These are phyloP conservation scores for Collybia mongolica DNA, from an alignment of 768 basidiomycete species.

Conservation along the genomic window DNA sequence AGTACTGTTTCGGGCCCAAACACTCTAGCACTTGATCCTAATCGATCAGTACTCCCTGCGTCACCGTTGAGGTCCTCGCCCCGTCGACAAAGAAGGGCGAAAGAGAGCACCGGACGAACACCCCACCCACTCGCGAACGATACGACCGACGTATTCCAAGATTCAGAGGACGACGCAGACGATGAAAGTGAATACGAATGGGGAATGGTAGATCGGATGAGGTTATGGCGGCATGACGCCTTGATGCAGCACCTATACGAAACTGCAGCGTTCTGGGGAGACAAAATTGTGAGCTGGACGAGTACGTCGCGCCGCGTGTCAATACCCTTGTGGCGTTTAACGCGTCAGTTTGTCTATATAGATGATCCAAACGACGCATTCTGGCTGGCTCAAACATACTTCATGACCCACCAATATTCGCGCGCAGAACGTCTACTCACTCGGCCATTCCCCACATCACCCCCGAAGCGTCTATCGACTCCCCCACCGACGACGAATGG, in stretches of 20 bases:
- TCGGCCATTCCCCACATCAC: constrained; percentile 70
- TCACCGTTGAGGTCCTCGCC: constrained; percentile 74
- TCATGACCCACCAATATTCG: constrained; percentile 93
- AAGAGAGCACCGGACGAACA: constrained; percentile 45
- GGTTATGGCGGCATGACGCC: constrained; percentile 96
- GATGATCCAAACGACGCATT: constrained; percentile 98
- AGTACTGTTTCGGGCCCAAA: constrained; percentile 56
- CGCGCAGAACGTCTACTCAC: constrained; percentile 91
- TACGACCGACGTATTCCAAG: constrained; percentile 74
- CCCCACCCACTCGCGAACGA: constrained; percentile 79
- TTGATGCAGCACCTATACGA: constrained; percentile 98
- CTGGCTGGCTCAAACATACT: constrained; percentile 98
- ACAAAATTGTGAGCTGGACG: constrained; percentile 95
- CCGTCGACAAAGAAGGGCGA: constrained; percentile 51
- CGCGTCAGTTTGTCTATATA: constrained; percentile 25
- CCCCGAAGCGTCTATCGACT: constrained; percentile 35
- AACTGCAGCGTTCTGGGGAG: constrained; percentile 98
- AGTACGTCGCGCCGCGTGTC: constrained; percentile 52
- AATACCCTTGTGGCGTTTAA: background rate
- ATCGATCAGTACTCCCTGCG: constrained; percentile 71
- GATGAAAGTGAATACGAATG: constrained; percentile 65
- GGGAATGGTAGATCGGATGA: constrained; percentile 93
- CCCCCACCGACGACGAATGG: constrained; percentile 40
- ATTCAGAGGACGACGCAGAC: constrained; percentile 59
- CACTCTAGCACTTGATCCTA: constrained; percentile 72